Percentiles rank a stretch among this genome's conserved stretches.
These are phyloP conservation scores for Tricladium varicosporioides DNA, from an alignment of 2,329 filamentous ascomycete species.

Conservation along the genomic window DNA sequence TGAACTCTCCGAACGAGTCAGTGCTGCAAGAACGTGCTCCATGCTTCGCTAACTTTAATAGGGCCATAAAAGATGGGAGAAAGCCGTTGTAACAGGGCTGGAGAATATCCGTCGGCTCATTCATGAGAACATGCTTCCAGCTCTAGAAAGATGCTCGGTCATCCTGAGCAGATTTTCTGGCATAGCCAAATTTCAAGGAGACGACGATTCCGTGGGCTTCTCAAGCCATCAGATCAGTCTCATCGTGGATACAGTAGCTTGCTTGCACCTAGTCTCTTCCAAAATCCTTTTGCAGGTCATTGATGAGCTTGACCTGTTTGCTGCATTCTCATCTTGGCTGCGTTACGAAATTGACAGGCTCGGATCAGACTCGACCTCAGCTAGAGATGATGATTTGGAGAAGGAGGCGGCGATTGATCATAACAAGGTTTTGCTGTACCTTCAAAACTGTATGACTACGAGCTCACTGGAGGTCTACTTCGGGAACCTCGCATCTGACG, in stretches of 20 bases:
- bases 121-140: slow-evolving; percentile 86
- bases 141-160: slow-evolving; percentile 77
- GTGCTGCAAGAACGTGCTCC: slow-evolving; percentile 26
- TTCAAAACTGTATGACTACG: slow-evolving; percentile 65
- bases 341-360: slow-evolving; percentile 79
- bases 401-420: slow-evolving; percentile 76
- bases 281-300: slow-evolving; percentile 69
- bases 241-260: slow-evolving; percentile 69
- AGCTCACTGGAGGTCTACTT: slow-evolving; percentile 67
- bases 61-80: slow-evolving; percentile 96
- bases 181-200: slow-evolving; percentile 75
- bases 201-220: slow-evolving; percentile 64
- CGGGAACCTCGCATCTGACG: slow-evolving; percentile 47
- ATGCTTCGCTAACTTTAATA: slow-evolving; percentile 36
- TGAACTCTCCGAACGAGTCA: slow-evolving; percentile 73
- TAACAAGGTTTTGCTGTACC: slow-evolving; percentile 71
- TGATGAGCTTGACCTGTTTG: slow-evolving; percentile 76
- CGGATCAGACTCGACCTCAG: slow-evolving; percentile 57
- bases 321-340: slow-evolving; percentile 79
- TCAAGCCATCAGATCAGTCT: slow-evolving; percentile 60
- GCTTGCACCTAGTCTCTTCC: slow-evolving; percentile 72
- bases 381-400: slow-evolving; percentile 69
- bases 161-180: slow-evolving; percentile 81
- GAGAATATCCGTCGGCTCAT: slow-evolving; percentile 73
- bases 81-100: slow-evolving; percentile 75